phyloP scores from a whole-genome alignment of 805 yeast genomes.

The Candida koratica region DNA sequence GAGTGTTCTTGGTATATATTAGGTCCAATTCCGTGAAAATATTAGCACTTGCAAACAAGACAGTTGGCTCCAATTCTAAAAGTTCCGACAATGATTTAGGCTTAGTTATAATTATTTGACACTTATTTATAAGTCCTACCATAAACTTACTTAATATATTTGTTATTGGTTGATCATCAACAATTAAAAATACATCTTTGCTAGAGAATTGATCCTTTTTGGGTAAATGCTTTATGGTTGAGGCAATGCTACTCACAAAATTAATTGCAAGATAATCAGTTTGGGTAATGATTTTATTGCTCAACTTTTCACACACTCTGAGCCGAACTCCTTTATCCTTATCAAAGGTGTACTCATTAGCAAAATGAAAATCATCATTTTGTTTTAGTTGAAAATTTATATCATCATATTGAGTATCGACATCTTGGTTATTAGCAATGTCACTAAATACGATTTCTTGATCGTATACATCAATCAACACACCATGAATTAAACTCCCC shows the following conservation, averaged over 20 bases:
- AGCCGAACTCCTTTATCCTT: conserved; percentile 39
- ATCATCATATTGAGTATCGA: conserved; percentile 10
- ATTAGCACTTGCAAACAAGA: conserved; percentile 20
- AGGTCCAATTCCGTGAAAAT: neutral
- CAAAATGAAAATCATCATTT: conserved; percentile 14
- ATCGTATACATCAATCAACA: conserved; percentile 39
- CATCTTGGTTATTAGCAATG: conserved; percentile 1
- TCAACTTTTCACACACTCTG: conserved; percentile 18
- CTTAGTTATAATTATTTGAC: conserved; percentile 20
- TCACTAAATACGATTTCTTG: conserved; percentile 1
- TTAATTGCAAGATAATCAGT: conserved; percentile 47
- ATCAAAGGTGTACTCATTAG: conserved; percentile 27
- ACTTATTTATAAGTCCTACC: conserved; percentile 35
- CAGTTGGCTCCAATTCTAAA: conserved; percentile 22
- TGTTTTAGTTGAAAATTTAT: neutral
- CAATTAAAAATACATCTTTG: conserved; percentile 22
- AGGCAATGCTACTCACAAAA: conserved; percentile 50
- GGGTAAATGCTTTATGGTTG: conserved; percentile 47
- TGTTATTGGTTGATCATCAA: conserved; percentile 20
- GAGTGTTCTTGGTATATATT: neutral
- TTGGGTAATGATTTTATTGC: conserved; percentile 12
- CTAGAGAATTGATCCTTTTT: conserved; percentile 1
- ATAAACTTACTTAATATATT: conserved; percentile 36
- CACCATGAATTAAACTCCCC: conserved; percentile 43
- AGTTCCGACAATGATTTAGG: conserved; percentile 15